Base-by-base conservation (phyloP, 257 asterid genomes). In the Lithospermum erythrorhizon region DNA sequence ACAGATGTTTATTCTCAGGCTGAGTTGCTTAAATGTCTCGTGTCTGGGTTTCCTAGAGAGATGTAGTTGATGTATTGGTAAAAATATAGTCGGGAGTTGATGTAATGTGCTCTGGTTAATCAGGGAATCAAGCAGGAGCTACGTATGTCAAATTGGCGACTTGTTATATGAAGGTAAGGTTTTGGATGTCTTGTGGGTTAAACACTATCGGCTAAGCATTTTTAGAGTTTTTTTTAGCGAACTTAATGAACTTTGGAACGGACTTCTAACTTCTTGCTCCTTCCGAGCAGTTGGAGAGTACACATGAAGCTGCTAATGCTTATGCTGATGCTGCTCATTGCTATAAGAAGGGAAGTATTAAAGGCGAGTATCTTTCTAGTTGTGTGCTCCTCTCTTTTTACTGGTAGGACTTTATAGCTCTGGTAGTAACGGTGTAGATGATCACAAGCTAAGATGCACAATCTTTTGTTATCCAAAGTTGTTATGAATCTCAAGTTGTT, bases 61-160 rank as follows among this genome's bases (percentile, higher is more conserved):
- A 86, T 80, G 83, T 77, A 75, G 95, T 24, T 24, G 27, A 24
- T 24, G 2, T 24, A 4, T 24, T 1, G 2, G 27, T 27, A 27
- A 7, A 27, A 27, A 27, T 27, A 27, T 6, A 3, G 6, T 27
- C 5, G 32, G 6, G 4, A 27, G 32, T 88, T 73, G 95, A 95
- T 18, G 22, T 23, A 24, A 56, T 56, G 59, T 52, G 51, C 61
- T 53, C 19, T 64, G 67, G 48, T 64, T 62, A 61, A 68, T 48
- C 85, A 90, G 97, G 96, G 96, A 96, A 87, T 85, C 88, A 76
- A 61, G 97, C 97, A 37, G 97, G 91, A 65, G 87, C 89, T 9
- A 84, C 68, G 65, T 87, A 83, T 76, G 83, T 85, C 61, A 90
- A 90, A 79, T 77, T 87, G 79, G 97, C 97, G 6, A 73, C 65